These are phyloP conservation scores for Neonectria neomacrospora DNA, from an alignment of 2,329 filamentous ascomycete genomes.

Conservation along the genomic window DNA sequence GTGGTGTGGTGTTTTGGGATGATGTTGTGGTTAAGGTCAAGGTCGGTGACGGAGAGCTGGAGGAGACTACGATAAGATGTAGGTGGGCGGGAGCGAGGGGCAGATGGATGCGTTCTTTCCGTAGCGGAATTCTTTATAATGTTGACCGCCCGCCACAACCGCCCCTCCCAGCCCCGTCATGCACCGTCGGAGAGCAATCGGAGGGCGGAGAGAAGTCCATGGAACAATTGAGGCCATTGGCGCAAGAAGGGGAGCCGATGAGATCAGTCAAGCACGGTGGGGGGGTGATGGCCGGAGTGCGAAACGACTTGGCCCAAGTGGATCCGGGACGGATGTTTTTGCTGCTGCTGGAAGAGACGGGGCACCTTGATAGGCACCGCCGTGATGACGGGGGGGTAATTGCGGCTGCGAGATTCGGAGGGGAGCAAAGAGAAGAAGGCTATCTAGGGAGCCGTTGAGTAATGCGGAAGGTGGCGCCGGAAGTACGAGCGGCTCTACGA, in stretches of 20 bases:
- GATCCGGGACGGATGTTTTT: conserved; percentile 33
- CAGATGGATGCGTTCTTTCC: conserved; percentile 13
- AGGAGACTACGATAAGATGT: conserved; percentile 1
- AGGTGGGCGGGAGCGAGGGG: conserved; percentile 22
- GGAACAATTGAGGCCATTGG: conserved; percentile 33
- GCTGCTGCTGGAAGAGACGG: conserved; percentile 3
- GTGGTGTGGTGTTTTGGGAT: conserved; percentile 10
- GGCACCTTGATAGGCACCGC: conserved; percentile 37
- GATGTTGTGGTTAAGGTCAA: conserved; percentile 11
- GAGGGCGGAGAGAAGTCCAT: conserved; percentile 37
- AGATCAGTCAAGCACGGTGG: conserved; percentile 42
- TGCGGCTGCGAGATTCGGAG: conserved; percentile 19
- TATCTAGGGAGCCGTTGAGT: background rate
- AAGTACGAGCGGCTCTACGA: background rate
- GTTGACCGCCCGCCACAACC: conserved; percentile 12
- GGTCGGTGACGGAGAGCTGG: conserved; percentile 6
- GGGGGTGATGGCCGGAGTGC: conserved; percentile 36
- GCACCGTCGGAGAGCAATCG: conserved; percentile 38
- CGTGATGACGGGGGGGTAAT: conserved; percentile 11
- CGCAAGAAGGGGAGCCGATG: conserved; percentile 37
- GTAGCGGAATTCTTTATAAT: conserved; percentile 13
- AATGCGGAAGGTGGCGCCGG: conserved; percentile 10
- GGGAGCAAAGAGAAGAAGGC: background rate
- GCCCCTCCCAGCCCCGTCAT: conserved; percentile 18
- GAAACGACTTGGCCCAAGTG: conserved; percentile 37